A percentile compares a stretch with the other conserved stretches of the same genome.
Conservation (phyloP, 192 early-diverging fungal species). For the Coemansia sp. region DNA sequence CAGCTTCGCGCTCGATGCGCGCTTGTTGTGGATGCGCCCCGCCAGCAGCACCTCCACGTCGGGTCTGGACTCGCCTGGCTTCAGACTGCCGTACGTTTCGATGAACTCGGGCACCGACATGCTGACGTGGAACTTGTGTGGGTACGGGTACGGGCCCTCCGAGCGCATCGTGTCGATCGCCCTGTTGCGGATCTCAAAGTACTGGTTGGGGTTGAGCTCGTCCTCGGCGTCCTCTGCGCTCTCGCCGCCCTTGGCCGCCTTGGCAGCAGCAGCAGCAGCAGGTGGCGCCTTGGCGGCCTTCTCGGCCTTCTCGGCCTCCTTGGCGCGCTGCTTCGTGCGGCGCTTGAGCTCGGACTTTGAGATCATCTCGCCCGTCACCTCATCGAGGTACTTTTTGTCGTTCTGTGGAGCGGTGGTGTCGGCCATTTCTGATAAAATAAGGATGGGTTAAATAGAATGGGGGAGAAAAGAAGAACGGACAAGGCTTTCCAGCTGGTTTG, state of each 20-base stretch:
- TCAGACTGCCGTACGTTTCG: conserved; percentile 71
- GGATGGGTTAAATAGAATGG: neutral
- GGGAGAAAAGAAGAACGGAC: neutral
- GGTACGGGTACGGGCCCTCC: conserved; percentile 89
- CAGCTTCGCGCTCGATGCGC: conserved; percentile 84
- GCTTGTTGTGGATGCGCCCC: conserved; percentile 96
- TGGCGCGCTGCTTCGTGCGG: conserved; percentile 83
- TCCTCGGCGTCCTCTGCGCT: conserved; percentile 75
- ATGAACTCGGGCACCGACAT: conserved; percentile 85
- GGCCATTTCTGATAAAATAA: conserved; percentile 16
- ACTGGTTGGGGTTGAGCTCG: conserved; percentile 86
- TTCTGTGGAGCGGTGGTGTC: conserved; percentile 29
- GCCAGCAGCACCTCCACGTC: conserved; percentile 76
- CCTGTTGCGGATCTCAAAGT: conserved; percentile 97
- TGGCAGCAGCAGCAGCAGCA: conserved; percentile 51
- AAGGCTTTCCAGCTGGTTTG: too few species aligned
- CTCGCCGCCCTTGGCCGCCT: conserved; percentile 43
- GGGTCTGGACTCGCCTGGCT: conserved; percentile 65
- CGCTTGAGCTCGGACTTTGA: conserved; percentile 97
- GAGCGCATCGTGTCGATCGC: conserved; percentile 79
- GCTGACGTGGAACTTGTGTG: conserved; percentile 96
- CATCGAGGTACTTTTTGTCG: conserved; percentile 70
- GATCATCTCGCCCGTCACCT: conserved; percentile 88
- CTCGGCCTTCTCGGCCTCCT: conserved; percentile 84
- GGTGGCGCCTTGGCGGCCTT: conserved; percentile 67